Evolutionary conservation across 2,329 filamentous ascomycete genomes (phyloP), one percentile per base, ranked within the genome.

Genomic region (Trichophyton benhamiae): DNA sequence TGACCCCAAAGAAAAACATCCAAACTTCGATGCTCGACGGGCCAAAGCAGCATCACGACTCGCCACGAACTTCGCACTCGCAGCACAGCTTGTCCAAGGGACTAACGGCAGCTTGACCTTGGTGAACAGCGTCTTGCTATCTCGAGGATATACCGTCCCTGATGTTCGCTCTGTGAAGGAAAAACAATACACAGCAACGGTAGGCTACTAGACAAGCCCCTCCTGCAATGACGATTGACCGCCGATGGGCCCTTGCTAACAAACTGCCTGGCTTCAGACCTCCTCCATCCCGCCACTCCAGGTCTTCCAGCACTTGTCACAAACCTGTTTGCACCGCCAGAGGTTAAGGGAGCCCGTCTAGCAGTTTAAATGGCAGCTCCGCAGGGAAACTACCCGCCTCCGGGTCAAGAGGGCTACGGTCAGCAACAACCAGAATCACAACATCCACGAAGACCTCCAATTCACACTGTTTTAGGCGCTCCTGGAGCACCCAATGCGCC

Each of bases 321-420:
- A 7, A 17, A 22, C 20, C 44, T 48, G 22, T 48, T 20, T 20
- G 44, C 17, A 20, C 44, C 3, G 25, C 33, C 13, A 57, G 27
- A 57, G 52, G 52, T 57, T 30, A 9, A 15, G 20, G 52, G 52
- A 38, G 52, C 25, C 8, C 27, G 11, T 57, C 17, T 25, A 57
- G 11, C 52, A 57, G 38, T 22, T 22, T 38, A 58, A 58, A 80
- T 81, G 79, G 75, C 79, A 66, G 73, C 78, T 69, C 78, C 79
- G 67, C 79, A 80, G 71, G 77, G 77, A 68, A 77, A 75, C 64
- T 80, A 79, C 68, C 78, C 75, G 72, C 76, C 76, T 64, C 74
- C 75, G 66, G 67, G 65, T 52, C 75, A 77, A 66, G 78, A 80
- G 71, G 77, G 74, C 66, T 79, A 81, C 66, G 75, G 69, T 61